Conservation (phyloP, 495 filamentous ascomycete species). For the Tetracladium setigerum region DNA sequence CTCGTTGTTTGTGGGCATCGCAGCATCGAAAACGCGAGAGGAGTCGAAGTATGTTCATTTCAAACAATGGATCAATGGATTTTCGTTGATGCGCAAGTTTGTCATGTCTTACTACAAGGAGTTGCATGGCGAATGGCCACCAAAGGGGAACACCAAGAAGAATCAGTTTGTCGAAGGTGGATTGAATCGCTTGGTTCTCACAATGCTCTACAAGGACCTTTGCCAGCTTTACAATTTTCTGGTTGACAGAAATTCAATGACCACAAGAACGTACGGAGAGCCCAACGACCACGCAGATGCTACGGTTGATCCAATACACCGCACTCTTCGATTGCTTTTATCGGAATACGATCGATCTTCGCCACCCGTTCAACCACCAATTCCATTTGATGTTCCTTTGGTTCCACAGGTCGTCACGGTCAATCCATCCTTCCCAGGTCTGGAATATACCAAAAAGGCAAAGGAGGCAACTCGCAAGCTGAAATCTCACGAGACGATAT, state of each 20-base stretch:
- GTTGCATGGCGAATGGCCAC: conserved; percentile 88
- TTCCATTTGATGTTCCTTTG: conserved; percentile 85
- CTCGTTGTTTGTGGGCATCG: conserved; percentile 79
- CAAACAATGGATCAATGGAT: conserved; percentile 71
- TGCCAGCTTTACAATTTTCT: conserved; percentile 82
- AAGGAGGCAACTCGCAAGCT: conserved; percentile 57
- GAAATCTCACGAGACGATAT: conserved; percentile 67
- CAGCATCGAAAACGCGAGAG: conserved; percentile 62
- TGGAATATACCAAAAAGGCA: conserved; percentile 61
- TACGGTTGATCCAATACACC: conserved; percentile 31
- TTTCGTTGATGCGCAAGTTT: conserved; percentile 65
- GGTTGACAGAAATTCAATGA: conserved; percentile 64
- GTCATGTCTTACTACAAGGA: conserved; percentile 71
- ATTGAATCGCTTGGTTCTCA: conserved; percentile 75
- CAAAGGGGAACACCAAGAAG: conserved; percentile 86
- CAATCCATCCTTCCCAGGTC: conserved; percentile 49
- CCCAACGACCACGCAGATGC: conserved; percentile 41
- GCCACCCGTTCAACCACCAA: conserved; percentile 81
- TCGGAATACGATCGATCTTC: conserved; percentile 81
- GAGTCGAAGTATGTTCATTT: conserved; percentile 76
- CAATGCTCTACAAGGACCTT: conserved; percentile 78
- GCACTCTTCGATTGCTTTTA: conserved; percentile 63
- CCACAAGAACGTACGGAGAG: conserved; percentile 35
- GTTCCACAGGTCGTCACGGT: conserved; percentile 60
- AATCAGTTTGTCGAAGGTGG: conserved; percentile 80